phyloP scores from a whole-genome alignment of 2,329 filamentous ascomycete species.

The Allantophomopsis cytisporea region DNA sequence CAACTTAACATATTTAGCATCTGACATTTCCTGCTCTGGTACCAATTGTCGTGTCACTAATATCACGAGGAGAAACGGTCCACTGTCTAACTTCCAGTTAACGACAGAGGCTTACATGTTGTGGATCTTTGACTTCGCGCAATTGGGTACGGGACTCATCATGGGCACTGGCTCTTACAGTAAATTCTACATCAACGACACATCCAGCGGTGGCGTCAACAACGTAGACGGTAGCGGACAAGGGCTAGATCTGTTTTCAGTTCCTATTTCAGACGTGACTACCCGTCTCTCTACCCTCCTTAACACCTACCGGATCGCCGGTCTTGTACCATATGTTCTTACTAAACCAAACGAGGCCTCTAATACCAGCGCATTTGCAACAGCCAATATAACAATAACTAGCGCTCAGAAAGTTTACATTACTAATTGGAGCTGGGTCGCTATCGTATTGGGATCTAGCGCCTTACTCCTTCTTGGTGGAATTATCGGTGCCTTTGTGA shows the following conservation, averaged over 20 bases:
- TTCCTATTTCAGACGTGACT: background rate
- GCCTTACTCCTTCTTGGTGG: conserved; percentile 2
- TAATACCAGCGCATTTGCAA: too few relatives aligned
- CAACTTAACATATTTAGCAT: conserved; percentile 1
- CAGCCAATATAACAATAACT: background rate
- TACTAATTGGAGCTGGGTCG: conserved; percentile 3
- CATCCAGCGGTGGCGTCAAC: background rate
- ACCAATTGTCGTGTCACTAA: background rate
- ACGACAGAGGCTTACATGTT: too few relatives aligned
- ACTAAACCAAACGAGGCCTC: background rate
- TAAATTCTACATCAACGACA: too few relatives aligned
- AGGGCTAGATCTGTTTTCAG: background rate
- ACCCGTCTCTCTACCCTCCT: conserved; percentile 5
- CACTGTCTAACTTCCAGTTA: too few relatives aligned
- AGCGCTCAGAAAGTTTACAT: background rate
- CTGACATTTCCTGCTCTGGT: conserved; percentile 1
- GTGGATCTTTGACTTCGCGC: too few relatives aligned
- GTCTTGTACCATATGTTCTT: background rate
- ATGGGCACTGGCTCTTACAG: too few relatives aligned
- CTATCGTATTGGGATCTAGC: background rate
- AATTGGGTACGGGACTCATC: too few relatives aligned
- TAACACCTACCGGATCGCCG: conserved; percentile 6
- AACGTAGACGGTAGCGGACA: background rate
- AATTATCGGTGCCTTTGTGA: conserved; percentile 4
- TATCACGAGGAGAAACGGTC: too few relatives aligned